Conservation (phyloP, 345 rosid species). For the Linum lewisii region DNA sequence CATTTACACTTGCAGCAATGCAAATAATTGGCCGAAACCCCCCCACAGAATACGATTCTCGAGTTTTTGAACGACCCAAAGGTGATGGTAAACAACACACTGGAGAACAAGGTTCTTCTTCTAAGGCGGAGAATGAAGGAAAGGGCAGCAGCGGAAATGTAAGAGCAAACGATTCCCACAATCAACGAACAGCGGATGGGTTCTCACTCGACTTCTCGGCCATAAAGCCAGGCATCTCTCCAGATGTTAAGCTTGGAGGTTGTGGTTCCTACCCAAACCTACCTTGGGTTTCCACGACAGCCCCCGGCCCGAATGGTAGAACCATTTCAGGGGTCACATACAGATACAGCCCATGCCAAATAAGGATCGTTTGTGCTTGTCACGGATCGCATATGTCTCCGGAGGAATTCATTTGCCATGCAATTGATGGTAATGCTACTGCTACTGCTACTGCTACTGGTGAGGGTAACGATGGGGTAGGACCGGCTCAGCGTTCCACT, state of each 20-base stretch:
- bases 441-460: constrained; percentile 26
- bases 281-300: constrained; percentile 95
- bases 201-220: constrained; percentile 53
- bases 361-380: constrained; percentile 90
- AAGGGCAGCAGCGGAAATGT: constrained; percentile 31
- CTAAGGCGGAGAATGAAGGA: constrained; percentile 41
- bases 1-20: constrained; percentile 28
- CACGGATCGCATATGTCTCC: constrained; percentile 89
- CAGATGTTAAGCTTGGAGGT: constrained; percentile 81
- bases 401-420: constrained; percentile 87
- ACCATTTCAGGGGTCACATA: constrained; percentile 91
- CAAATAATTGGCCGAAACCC: constrained; percentile 28
- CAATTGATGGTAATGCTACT: constrained; percentile 50
- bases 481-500: constrained; percentile 35
- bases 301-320: constrained; percentile 72
- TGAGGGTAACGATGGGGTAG: constrained; percentile 39
- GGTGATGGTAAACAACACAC: constrained; percentile 60
- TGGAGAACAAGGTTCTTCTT: constrained; percentile 64
- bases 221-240: constrained; percentile 82
- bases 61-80: constrained; percentile 35
- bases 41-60: constrained; percentile 33
- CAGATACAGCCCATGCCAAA: constrained; percentile 55
- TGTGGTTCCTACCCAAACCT: constrained; percentile 75
- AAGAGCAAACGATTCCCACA: constrained; percentile 31
- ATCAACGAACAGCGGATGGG: constrained; percentile 40